A percentile compares a stretch with the other conserved stretches of the same genome.
phyloP scores from a whole-genome alignment of 192 early-diverging fungal genomes.

The Spizellomyces sp. region DNA sequence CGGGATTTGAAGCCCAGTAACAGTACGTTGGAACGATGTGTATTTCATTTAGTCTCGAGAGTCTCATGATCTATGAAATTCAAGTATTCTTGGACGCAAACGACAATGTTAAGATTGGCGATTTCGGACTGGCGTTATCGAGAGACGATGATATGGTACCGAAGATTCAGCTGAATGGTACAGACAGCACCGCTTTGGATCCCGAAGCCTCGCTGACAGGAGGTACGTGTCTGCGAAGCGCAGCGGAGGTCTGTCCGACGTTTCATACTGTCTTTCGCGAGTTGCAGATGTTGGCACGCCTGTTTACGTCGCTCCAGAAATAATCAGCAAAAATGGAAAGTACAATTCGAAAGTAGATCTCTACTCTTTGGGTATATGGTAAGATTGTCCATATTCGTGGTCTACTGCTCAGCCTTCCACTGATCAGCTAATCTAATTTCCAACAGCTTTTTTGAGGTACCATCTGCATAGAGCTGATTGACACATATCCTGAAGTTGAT shows the following conservation, averaged over 20 bases:
- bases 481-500: background rate
- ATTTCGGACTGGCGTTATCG: constrained; percentile 73
- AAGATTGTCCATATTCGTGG: background rate
- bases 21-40: too few species aligned
- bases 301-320: constrained; percentile 80
- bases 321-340: constrained; percentile 43
- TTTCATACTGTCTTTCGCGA: too few species aligned
- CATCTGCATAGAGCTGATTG: background rate
- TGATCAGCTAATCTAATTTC: background rate
- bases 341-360: constrained; percentile 86
- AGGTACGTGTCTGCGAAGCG: background rate
- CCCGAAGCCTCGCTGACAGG: constrained; percentile 31
- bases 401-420: background rate
- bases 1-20: constrained; percentile 87
- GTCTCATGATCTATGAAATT: too few species aligned
- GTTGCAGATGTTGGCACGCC: constrained; percentile 80
- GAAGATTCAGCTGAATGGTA: background rate
- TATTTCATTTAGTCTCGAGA: background rate
- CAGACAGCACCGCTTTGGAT: constrained; percentile 5
- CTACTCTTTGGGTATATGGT: constrained; percentile 65
- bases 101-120: constrained; percentile 64
- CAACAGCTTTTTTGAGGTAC: constrained; percentile 41
- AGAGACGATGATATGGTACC: constrained; percentile 30
- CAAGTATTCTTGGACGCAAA: constrained; percentile 46
- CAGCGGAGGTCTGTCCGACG: too few species aligned